Evolutionary conservation across 225 moss, liverwort and hornwort genomes (phyloP), one percentile per base, ranked within the genome.

Genomic region (Sphagnum contortum): DNA sequence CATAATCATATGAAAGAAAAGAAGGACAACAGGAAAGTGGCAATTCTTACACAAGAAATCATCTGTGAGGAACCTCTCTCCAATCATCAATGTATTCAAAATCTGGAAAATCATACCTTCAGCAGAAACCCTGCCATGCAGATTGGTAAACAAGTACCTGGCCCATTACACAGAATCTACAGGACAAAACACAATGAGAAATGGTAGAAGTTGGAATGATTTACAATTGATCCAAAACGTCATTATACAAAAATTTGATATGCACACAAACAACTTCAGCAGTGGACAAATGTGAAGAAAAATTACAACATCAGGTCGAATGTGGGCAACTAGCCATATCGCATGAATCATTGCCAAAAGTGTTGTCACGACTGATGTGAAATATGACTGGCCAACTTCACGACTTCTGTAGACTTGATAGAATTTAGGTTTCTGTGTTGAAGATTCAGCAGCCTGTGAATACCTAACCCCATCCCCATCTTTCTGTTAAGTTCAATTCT

Each of bases 141-240:
- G 62, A 98, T 68, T 44, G 98, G 98, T 67, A 98, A 73, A 67
- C 98, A 98, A 14, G 98, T 98, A 60, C 98, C 98, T 60, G 98
- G 98, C 47, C 98, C 98, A 50, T 93, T 98, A 76, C 98, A 93
- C 48, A 98, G 68, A 64, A 91, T 87, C 96, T 98, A 77, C 73
- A 60, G 13, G 8, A 8, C 70, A 71, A 58, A 11, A 70, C 2
- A 66, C 44, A 48, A 44, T 56, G 57, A 59, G 10, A 47, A 49
- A 48, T 4, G 44, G 55, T 63, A n/a, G 46, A 65, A 65, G 29
- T 29, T 29, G 29, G 29, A 29, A 0, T 29, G 29, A 29, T 29
- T 29, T 29, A 29, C 29, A 29, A 29, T 29, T 29, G 29, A 29
- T 29, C 1, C 0, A 29, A 29, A 29, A 29, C 29, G 0, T 29